phyloP scores from a whole-genome alignment of 768 basidiomycete species.

The Stropharia rugosoannulata region DNA sequence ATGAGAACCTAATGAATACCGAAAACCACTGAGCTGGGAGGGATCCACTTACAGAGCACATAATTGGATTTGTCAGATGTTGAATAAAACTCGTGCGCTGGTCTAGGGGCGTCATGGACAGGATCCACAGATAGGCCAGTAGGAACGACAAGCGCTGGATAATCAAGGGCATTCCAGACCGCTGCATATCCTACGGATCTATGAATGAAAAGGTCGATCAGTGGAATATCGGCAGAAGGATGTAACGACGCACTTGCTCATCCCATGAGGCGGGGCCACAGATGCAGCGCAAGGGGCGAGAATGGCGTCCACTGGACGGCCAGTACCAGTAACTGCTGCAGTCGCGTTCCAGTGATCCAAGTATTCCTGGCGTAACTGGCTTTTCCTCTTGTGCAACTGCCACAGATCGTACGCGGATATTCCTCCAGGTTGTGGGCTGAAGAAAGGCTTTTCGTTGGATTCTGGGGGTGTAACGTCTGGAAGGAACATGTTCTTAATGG shows the following conservation, averaged over 20 bases:
- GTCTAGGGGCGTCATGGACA: conserved; percentile 44
- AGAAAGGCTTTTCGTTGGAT: conserved; percentile 10
- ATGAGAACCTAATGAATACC: neutral
- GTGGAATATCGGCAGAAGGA: neutral
- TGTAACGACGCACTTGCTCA: conserved; percentile 2
- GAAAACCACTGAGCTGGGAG: neutral
- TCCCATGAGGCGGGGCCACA: conserved; percentile 65
- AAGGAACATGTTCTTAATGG: conserved; percentile 46
- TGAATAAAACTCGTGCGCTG: conserved; percentile 46
- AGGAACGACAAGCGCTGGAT: conserved; percentile 59
- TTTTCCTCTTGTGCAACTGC: conserved; percentile 58
- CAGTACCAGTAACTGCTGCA: conserved; percentile 52
- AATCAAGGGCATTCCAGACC: conserved; percentile 73
- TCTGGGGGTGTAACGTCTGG: conserved; percentile 14
- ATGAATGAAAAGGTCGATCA: neutral
- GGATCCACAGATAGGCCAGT: conserved; percentile 57
- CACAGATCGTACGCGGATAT: conserved; percentile 62
- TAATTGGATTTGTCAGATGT: conserved; percentile 47
- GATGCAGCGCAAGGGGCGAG: conserved; percentile 63
- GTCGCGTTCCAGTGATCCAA: conserved; percentile 65
- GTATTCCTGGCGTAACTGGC: conserved; percentile 52
- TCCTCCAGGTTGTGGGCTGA: conserved; percentile 24
- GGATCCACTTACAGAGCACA: conserved; percentile 50
- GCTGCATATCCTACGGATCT: conserved; percentile 55
- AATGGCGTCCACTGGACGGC: conserved; percentile 75